These are phyloP conservation scores for Pelargonium citronellum DNA, from an alignment of 441 rosid genomes.

Conservation along the genomic window DNA sequence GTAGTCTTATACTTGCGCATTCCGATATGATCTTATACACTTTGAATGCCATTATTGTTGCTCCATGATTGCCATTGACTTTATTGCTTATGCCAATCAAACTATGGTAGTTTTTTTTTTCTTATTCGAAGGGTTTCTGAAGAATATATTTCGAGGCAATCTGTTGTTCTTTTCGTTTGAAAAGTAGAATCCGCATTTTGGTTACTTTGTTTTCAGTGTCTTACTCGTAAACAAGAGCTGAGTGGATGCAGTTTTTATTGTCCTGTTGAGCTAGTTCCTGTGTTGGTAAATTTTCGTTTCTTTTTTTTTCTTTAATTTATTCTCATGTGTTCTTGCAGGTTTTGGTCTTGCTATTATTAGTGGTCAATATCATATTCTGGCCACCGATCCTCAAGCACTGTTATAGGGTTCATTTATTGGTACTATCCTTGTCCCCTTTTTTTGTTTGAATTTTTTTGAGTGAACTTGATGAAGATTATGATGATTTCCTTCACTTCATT, in stretches of 20 bases:
- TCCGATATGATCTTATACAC: conserved; percentile 37
- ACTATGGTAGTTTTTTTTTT: conserved; percentile 23
- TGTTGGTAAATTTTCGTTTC: too few species aligned
- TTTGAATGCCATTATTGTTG: conserved; percentile 30
- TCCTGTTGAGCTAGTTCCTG: too few species aligned
- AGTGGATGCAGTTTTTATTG: conserved; percentile 37
- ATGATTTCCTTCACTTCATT: too few species aligned
- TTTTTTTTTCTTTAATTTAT: too few species aligned
- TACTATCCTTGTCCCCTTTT: too few species aligned
- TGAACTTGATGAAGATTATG: too few species aligned
- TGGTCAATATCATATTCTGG: too few species aligned
- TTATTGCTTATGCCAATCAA: conserved; percentile 25
- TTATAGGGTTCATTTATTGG: too few species aligned
- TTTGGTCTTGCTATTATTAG: too few species aligned
- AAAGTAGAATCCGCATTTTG: conserved; percentile 29
- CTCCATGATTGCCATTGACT: conserved; percentile 19
- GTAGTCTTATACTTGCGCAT: conserved; percentile 33
- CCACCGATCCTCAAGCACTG: too few species aligned
- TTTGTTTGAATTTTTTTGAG: too few species aligned
- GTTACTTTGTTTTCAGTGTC: conserved; percentile 34
- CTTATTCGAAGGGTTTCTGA: conserved; percentile 28
- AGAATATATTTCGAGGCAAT: conserved; percentile 25
- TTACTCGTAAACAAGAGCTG: conserved; percentile 29
- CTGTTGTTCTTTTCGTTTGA: conserved; percentile 28
- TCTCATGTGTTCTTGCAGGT: too few species aligned